Base-by-base conservation (phyloP, 345 rosid species). In the Salix arbutifolia region DNA sequence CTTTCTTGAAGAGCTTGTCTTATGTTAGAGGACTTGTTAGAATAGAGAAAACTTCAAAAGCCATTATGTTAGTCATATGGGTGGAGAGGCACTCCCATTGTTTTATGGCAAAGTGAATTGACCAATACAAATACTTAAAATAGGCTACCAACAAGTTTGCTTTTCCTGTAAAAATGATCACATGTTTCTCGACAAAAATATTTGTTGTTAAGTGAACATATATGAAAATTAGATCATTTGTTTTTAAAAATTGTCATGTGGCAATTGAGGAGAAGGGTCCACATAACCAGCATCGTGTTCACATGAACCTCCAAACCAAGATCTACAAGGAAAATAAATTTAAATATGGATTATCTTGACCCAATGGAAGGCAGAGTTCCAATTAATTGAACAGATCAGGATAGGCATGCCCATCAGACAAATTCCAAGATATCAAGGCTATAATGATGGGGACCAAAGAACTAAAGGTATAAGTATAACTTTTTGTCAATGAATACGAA, bases 101-200 rank as follows among this genome's bases (percentile, higher is more conserved):
- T 70, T 9, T 18, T 11, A 4, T 23, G 58, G 12, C 2, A 28
- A 56, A 9, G 56, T 12, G n/a, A 70, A 30, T 16, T 13, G 40
- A 35, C 26, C 44, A 37, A 67, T 67, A 35, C 23, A n/a, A 21
- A 33, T 21, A 42, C 71, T 11, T 38, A 33, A 42, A 33, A 38
- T 40, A 69, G 26, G n/a, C 23, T n/a, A 40, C 26, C 18, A 37
- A 25, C 30, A 64, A 74, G 28, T 5, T 25, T 44, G 53, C 12
- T 74, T 46, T 74, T 52, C 46, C 13, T n/a, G 25, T 8, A 58
- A 56, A 52, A 48, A 7, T 30, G 70, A 65, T 65, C 77, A 73
- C 3, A 33, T n/a, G 71, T 65, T 65, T 66, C 52, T 14, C 77
- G 17, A 14, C 3, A 42, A 30, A 31, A 3, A 19, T 4, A 65